A percentile compares a stretch with the other conserved stretches of the same genome.
phyloP scores from a whole-genome alignment of 225 moss, liverwort and hornwort species.

The Polytrichum commune region DNA sequence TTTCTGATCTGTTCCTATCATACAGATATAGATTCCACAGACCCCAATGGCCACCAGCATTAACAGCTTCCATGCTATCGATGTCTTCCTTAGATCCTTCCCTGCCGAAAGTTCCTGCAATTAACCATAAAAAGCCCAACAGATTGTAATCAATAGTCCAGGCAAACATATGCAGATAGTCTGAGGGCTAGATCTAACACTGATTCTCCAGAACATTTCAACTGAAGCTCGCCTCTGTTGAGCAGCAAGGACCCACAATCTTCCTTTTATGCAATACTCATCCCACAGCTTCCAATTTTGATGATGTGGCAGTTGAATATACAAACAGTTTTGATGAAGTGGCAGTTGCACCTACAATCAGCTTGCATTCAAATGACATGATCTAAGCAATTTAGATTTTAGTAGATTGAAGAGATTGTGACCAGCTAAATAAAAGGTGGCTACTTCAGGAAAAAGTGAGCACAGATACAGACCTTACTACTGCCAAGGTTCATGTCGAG shows the following conservation, averaged over 20 bases:
- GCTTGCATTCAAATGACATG: too few relatives aligned
- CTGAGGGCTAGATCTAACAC: not conserved
- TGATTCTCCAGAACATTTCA: not conserved
- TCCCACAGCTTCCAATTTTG: too few relatives aligned
- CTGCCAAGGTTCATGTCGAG: constrained; percentile 7
- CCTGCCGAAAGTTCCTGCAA: constrained; percentile 35
- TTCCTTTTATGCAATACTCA: too few relatives aligned
- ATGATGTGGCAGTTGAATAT: too few relatives aligned
- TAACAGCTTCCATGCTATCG: constrained; percentile 42
- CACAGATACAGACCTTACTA: not conserved
- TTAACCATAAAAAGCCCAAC: not conserved
- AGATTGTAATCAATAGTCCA: not conserved
- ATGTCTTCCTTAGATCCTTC: constrained; percentile 35
- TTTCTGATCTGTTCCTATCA: constrained; percentile 37
- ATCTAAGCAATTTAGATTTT: too few relatives aligned
- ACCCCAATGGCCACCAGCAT: constrained; percentile 38
- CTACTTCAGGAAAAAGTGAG: not conserved
- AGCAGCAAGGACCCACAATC: too few relatives aligned
- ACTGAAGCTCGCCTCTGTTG: not conserved
- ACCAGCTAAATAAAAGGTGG: too few relatives aligned
- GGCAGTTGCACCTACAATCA: too few relatives aligned
- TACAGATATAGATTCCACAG: constrained; percentile 46
- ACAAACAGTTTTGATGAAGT: too few relatives aligned
- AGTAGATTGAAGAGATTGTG: too few relatives aligned
- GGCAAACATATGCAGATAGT: not conserved